Percentiles rank a stretch among this genome's conserved stretches.
These are phyloP conservation scores for Penicillium concentricum DNA, from an alignment of 2,329 filamentous ascomycete species.

Conservation along the genomic window DNA sequence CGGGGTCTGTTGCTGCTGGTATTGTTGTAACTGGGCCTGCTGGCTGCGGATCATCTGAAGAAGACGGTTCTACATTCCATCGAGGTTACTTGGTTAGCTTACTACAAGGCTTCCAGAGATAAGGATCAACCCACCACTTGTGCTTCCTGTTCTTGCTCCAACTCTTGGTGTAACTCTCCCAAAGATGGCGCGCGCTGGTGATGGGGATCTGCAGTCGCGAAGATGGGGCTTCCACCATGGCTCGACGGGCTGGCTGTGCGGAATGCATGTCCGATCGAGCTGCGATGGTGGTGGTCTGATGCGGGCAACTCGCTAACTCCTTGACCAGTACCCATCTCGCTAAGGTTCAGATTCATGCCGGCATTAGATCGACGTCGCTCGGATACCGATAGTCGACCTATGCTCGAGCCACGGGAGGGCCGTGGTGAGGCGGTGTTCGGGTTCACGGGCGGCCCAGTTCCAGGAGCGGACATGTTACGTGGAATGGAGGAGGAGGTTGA, in stretches of 20 bases:
- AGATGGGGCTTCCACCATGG: constrained; percentile 42
- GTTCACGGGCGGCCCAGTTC: constrained; percentile 52
- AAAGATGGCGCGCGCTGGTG: constrained; percentile 50
- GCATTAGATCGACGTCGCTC: constrained; percentile 46
- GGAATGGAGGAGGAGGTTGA: constrained; percentile 39
- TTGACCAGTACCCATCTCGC: constrained; percentile 24
- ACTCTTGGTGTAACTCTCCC: constrained; percentile 51
- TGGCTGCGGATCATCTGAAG: constrained; percentile 50
- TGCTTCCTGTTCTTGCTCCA: constrained; percentile 53
- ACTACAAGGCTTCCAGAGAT: background rate
- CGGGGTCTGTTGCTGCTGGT: constrained; percentile 31
- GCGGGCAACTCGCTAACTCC: constrained; percentile 32
- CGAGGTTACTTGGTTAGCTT: background rate
- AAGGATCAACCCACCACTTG: constrained; percentile 44
- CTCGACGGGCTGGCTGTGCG: constrained; percentile 46
- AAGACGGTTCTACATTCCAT: constrained; percentile 46
- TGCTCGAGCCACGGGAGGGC: constrained; percentile 38
- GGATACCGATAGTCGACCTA: constrained; percentile 37
- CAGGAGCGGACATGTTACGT: constrained; percentile 40
- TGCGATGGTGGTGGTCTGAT: constrained; percentile 30
- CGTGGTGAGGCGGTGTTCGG: constrained; percentile 45
- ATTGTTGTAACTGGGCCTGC: constrained; percentile 46
- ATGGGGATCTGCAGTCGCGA: constrained; percentile 47
- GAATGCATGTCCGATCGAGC: constrained; percentile 40
- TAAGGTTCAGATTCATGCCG: constrained; percentile 41